Evolutionary conservation across 371 early-diverging fungal species (phyloP).

Genomic region (Haplosporangium sp.): DNA sequence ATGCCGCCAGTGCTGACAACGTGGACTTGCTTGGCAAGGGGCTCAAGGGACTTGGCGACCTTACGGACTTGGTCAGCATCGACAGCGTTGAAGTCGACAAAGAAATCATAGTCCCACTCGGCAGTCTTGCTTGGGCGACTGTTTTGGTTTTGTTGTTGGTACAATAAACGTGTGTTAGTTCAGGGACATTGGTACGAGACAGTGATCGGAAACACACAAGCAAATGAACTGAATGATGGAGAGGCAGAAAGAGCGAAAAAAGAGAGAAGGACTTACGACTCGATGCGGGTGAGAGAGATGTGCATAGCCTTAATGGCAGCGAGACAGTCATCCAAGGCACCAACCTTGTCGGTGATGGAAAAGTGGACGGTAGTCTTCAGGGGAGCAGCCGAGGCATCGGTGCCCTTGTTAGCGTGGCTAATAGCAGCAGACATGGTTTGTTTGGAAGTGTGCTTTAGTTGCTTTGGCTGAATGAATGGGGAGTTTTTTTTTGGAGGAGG

Average conservation of each 20-base stretch:
- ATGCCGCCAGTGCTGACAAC: conserved; percentile 59
- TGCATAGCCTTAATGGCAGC: conserved; percentile 75
- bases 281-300: conserved; percentile 92
- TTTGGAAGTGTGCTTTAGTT: background rate
- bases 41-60: conserved; percentile 70
- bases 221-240: background rate
- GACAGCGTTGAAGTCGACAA: conserved; percentile 85
- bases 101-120: conserved; percentile 91
- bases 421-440: conserved; percentile 29
- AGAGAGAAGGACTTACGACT: conserved; percentile 70
- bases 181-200: background rate
- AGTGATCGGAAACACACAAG: background rate
- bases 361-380: conserved; percentile 70
- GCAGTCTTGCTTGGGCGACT: conserved; percentile 84
- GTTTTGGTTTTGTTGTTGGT: background rate
- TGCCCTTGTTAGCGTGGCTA: conserved; percentile 44
- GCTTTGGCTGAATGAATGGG: background rate
- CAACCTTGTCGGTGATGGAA: conserved; percentile 87
- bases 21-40: conserved; percentile 72
- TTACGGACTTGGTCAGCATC: conserved; percentile 63
- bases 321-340: conserved; percentile 88
- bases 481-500: background rate
- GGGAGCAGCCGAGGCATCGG: conserved; percentile 31
- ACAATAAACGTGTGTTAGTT: background rate
- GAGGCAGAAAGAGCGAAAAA: conserved; percentile 32